A percentile compares a stretch with the other conserved stretches of the same genome.
Conservation (phyloP, 148 eudicot genomes). For the Chenopodium album region DNA sequence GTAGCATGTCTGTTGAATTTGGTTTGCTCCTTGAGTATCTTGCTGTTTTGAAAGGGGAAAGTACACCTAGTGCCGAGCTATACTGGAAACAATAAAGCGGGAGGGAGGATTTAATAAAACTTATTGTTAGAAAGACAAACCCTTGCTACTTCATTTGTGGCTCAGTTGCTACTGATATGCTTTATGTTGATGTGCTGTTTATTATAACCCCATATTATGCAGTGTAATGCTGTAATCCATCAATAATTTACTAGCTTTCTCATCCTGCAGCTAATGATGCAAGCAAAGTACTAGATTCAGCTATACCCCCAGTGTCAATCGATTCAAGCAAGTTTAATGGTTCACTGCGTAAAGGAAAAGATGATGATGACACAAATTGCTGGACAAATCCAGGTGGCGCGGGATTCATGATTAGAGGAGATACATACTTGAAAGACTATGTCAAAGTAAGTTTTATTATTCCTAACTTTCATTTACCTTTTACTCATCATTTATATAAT, state of each 20-base stretch:
- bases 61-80: not conserved
- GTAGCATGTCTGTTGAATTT: not conserved
- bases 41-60: not conserved
- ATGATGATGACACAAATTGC: constrained; percentile 71
- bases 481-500: too few species aligned
- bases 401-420: constrained; percentile 91
- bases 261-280: constrained; percentile 42
- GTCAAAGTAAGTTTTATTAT: constrained; percentile 48
- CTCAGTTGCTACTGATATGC: not conserved
- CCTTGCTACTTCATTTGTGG: not conserved
- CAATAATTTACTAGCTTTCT: constrained; percentile 14
- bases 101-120: not conserved
- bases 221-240: constrained; percentile 1
- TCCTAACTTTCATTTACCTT: not conserved
- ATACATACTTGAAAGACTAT: constrained; percentile 72
- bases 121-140: not conserved
- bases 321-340: constrained; percentile 58
- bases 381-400: constrained; percentile 85
- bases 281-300: constrained; percentile 51
- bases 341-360: constrained; percentile 65
- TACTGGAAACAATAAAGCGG: not conserved
- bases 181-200: not conserved
- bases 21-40: not conserved
- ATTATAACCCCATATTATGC: not conserved
- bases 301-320: constrained; percentile 44